phyloP scores from a whole-genome alignment of 768 basidiomycete species.

The Sarcomyxa edulis region DNA sequence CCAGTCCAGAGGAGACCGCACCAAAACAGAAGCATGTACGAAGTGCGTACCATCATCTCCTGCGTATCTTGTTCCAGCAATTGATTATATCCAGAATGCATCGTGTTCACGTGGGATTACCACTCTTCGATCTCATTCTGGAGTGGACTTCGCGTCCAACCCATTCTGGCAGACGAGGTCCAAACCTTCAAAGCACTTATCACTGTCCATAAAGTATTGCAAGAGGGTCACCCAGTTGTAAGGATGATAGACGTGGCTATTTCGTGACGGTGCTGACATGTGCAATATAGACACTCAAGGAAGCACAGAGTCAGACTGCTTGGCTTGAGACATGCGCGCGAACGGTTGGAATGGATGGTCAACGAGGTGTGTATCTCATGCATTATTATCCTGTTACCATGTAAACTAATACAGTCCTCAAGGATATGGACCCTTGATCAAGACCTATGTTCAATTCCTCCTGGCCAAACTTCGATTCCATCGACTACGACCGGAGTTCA shows the following conservation, averaged over 20 bases:
- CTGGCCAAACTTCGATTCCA: conserved; percentile 95
- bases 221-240: conserved; percentile 95
- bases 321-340: conserved; percentile 98
- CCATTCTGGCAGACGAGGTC: conserved; percentile 94
- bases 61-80: conserved; percentile 2
- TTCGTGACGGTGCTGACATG: neutral
- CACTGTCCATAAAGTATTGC: conserved; percentile 94
- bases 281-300: conserved; percentile 79
- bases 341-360: conserved; percentile 74
- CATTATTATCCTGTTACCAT: conserved; percentile 3
- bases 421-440: conserved; percentile 92
- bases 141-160: conserved; percentile 95
- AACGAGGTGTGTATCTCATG: conserved; percentile 50
- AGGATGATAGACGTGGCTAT: conserved; percentile 16
- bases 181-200: conserved; percentile 99
- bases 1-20: conserved; percentile 89
- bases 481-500: conserved; percentile 93
- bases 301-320: conserved; percentile 93
- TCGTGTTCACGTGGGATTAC: conserved; percentile 99
- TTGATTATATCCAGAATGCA: conserved; percentile 64
- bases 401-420: conserved; percentile 21
- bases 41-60: conserved; percentile 51
- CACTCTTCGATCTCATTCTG: conserved; percentile 97
- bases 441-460: conserved; percentile 94
- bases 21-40: conserved; percentile 99